Conservation (phyloP, 805 yeast genomes). For the Wickerhamomyces bovis region DNA sequence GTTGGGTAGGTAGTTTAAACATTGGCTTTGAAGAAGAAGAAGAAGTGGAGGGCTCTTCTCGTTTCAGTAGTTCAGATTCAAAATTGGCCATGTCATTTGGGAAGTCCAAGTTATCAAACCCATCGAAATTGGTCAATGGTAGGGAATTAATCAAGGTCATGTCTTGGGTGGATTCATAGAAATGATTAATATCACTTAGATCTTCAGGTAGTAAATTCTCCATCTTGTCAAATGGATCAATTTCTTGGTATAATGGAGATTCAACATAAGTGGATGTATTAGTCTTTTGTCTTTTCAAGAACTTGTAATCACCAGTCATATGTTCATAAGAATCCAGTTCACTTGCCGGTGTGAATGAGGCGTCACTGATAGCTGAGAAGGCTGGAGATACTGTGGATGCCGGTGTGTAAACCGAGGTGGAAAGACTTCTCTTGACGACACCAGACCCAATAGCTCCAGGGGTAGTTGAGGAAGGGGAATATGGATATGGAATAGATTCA, state of each 20-base stretch:
- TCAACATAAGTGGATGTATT: slow-evolving; percentile 8
- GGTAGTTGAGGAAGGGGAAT: slow-evolving; percentile 9
- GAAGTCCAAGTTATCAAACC: neutral
- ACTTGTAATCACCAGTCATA: neutral
- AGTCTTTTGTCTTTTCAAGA: slow-evolving; percentile 8
- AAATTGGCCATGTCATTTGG: neutral
- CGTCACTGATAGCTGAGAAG: slow-evolving; percentile 13
- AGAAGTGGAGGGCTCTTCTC: too few species aligned
- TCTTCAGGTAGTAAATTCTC: slow-evolving; percentile 12
- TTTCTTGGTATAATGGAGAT: slow-evolving; percentile 16
- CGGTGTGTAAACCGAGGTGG: slow-evolving; percentile 17
- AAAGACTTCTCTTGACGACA: slow-evolving; percentile 16
- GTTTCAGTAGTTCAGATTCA: neutral
- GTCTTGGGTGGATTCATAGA: slow-evolving; percentile 7
- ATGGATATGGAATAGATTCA: slow-evolving; percentile 5
- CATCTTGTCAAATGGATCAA: slow-evolving; percentile 13
- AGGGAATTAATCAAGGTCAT: slow-evolving; percentile 1
- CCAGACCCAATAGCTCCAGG: slow-evolving; percentile 5
- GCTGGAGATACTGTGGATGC: slow-evolving; percentile 17
- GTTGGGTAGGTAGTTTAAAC: neutral
- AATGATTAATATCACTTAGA: slow-evolving; percentile 15
- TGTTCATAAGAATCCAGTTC: slow-evolving; percentile 5
- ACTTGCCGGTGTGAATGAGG: slow-evolving; percentile 9
- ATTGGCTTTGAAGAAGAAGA: neutral
- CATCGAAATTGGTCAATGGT: slow-evolving; percentile 5